A percentile compares a stretch with the other conserved stretches of the same genome.
phyloP scores from a whole-genome alignment of 2,329 filamentous ascomycete species.

The Didymella lethalis region DNA sequence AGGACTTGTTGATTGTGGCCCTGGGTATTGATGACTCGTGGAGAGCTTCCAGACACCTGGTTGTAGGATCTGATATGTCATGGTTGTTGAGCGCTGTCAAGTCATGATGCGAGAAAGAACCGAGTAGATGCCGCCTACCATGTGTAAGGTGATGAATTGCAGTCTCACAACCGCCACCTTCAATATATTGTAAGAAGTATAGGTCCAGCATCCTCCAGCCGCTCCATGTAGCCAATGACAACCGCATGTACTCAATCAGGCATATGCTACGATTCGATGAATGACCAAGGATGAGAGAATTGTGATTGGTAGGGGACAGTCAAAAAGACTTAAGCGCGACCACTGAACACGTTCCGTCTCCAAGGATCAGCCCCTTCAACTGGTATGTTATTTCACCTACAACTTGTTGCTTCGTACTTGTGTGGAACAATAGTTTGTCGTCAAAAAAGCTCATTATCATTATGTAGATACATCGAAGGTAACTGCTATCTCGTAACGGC shows the following conservation, averaged over 20 bases:
- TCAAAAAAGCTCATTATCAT: constrained; percentile 23
- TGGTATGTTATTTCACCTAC: too few relatives aligned
- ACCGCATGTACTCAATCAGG: neutral
- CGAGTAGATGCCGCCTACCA: neutral
- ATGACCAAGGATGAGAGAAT: constrained; percentile 1
- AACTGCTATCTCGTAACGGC: constrained; percentile 14
- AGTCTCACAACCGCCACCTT: neutral
- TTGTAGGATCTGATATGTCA: constrained; percentile 7
- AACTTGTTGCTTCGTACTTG: neutral
- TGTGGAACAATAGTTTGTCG: neutral
- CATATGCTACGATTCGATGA: neutral
- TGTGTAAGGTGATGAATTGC: neutral
- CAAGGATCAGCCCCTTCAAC: too few relatives aligned
- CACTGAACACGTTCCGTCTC: too few relatives aligned
- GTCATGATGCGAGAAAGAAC: neutral
- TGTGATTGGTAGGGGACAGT: neutral
- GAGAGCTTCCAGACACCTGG: constrained; percentile 14
- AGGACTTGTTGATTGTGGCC: constrained; percentile 3
- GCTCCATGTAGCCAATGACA: neutral
- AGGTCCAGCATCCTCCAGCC: neutral
- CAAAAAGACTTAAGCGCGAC: neutral
- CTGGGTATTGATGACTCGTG: constrained; percentile 5
- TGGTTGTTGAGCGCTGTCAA: neutral
- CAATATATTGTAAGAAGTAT: constrained; percentile 4
- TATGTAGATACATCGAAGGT: constrained; percentile 19